These are phyloP conservation scores for Paramecium sonneborni DNA, from an alignment of 73 alveolate genomes.

Conservation along the genomic window DNA sequence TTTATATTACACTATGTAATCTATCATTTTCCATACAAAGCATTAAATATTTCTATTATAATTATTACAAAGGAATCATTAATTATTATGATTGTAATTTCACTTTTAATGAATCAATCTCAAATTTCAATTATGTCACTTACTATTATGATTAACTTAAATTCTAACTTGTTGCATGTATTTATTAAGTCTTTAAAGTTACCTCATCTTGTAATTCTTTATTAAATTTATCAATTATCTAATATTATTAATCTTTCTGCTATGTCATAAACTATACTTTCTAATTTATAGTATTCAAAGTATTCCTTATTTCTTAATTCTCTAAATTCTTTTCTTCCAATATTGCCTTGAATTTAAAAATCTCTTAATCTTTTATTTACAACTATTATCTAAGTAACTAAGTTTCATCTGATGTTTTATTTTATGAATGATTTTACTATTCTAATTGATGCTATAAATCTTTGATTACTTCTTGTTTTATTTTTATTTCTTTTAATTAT, in stretches of 20 bases:
- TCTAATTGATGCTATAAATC: background rate
- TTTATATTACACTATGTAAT: background rate
- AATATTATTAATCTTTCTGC: slow-evolving; percentile 8
- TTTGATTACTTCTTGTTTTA: background rate
- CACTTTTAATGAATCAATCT: background rate
- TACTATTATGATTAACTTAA: slow-evolving; percentile 7
- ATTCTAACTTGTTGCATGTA: background rate
- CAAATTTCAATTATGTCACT: background rate
- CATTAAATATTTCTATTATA: background rate
- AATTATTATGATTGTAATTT: background rate
- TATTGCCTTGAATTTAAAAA: background rate
- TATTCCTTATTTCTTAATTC: background rate
- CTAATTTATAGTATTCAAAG: slow-evolving; percentile 1
- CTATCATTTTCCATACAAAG: slow-evolving; percentile 46
- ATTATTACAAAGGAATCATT: background rate
- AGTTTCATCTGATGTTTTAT: background rate
- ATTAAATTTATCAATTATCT: slow-evolving; percentile 11
- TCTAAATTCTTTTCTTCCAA: slow-evolving; percentile 7
- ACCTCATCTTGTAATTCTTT: slow-evolving; percentile 31
- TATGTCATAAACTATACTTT: slow-evolving; percentile 20
- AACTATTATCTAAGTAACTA: background rate
- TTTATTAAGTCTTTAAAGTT: background rate
- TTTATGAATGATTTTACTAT: background rate
- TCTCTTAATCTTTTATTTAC: slow-evolving; percentile 1
- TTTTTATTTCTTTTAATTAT: background rate